A percentile compares a stretch with the other conserved stretches of the same genome.
Conservation (phyloP, 1,284 basidiomycete species). For the Ustilago trichophora region DNA sequence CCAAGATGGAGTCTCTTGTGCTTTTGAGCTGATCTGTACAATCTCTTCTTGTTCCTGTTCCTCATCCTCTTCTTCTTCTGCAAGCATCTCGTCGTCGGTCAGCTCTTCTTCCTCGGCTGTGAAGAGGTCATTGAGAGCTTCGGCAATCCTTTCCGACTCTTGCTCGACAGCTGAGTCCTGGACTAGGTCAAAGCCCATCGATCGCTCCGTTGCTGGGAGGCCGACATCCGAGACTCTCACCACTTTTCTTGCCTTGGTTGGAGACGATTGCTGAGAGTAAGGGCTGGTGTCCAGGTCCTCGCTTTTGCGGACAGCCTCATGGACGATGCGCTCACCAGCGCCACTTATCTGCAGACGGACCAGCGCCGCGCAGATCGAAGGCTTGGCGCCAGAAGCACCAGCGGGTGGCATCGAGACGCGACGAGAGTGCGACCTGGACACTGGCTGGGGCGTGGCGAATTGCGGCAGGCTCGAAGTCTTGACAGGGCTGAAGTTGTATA, state of each 20-base stretch:
- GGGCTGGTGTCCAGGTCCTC: background rate
- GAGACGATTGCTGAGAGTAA: slow-evolving; percentile 9
- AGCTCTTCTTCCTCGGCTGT: slow-evolving; percentile 29
- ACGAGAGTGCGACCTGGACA: slow-evolving; percentile 13
- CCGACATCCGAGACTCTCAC: slow-evolving; percentile 39
- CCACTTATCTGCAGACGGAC: slow-evolving; percentile 39
- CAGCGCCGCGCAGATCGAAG: slow-evolving; percentile 25
- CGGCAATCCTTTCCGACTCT: slow-evolving; percentile 20
- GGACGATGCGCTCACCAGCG: slow-evolving; percentile 28
- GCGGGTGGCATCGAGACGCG: slow-evolving; percentile 33
- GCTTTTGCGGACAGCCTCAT: slow-evolving; percentile 4
- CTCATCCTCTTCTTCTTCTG: slow-evolving; percentile 8
- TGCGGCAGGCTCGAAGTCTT: slow-evolving; percentile 20
- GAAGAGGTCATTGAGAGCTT: slow-evolving; percentile 39
- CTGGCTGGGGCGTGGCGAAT: slow-evolving; percentile 38
- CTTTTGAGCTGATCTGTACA: slow-evolving; percentile 22
- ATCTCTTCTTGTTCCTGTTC: slow-evolving; percentile 28
- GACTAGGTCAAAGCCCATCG: slow-evolving; percentile 36
- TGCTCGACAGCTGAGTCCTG: slow-evolving; percentile 11
- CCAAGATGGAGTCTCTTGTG: slow-evolving; percentile 7
- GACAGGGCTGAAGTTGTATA: slow-evolving; percentile 29
- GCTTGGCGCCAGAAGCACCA: slow-evolving; percentile 13
- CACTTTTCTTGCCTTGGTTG: slow-evolving; percentile 22
- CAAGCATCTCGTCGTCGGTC: slow-evolving; percentile 31
- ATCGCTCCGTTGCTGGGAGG: slow-evolving; percentile 31